phyloP scores from a whole-genome alignment of 192 early-diverging fungal species.

The Coemansia sp. region DNA sequence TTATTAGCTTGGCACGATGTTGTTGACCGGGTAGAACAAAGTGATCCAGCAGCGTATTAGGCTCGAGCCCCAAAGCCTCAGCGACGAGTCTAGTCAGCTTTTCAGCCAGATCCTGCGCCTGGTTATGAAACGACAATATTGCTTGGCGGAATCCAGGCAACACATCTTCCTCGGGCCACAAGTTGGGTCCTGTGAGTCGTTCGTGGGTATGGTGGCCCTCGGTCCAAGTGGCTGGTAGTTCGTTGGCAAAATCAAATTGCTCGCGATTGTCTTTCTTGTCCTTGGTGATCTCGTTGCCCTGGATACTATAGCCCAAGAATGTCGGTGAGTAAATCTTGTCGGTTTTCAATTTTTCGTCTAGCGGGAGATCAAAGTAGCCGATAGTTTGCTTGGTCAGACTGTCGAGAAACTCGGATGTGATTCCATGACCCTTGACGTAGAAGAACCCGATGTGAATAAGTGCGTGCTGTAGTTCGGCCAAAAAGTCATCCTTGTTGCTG shows the following conservation, averaged over 20 bases:
- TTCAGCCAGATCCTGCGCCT: slow-evolving; percentile 52
- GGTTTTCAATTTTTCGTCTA: slow-evolving; percentile 60
- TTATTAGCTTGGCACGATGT: slow-evolving; percentile 32
- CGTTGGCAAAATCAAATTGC: slow-evolving; percentile 63
- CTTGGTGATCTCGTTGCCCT: slow-evolving; percentile 60
- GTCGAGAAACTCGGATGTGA: slow-evolving; percentile 43
- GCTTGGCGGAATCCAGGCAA: slow-evolving; percentile 54
- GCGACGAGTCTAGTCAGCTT: slow-evolving; percentile 56
- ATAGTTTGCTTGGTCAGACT: slow-evolving; percentile 9
- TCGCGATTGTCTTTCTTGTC: slow-evolving; percentile 55
- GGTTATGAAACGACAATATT: slow-evolving; percentile 42
- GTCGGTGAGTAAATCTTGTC: slow-evolving; percentile 61
- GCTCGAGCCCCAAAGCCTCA: slow-evolving; percentile 47
- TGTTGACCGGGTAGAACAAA: slow-evolving; percentile 22
- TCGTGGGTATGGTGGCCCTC: slow-evolving; percentile 47
- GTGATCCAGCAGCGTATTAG: slow-evolving; percentile 31
- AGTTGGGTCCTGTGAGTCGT: slow-evolving; percentile 62
- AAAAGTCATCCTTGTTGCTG: slow-evolving; percentile 32
- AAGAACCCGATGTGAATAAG: slow-evolving; percentile 63
- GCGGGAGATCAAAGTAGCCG: slow-evolving; percentile 60
- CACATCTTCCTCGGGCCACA: slow-evolving; percentile 56
- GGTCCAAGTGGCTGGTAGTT: slow-evolving; percentile 28
- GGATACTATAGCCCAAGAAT: slow-evolving; percentile 60
- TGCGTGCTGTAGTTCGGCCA: slow-evolving; percentile 56
- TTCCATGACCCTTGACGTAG: slow-evolving; percentile 59